Evolutionary conservation across 129 eudicot genomes (phyloP).

Genomic region (Glebionis coronaria): DNA sequence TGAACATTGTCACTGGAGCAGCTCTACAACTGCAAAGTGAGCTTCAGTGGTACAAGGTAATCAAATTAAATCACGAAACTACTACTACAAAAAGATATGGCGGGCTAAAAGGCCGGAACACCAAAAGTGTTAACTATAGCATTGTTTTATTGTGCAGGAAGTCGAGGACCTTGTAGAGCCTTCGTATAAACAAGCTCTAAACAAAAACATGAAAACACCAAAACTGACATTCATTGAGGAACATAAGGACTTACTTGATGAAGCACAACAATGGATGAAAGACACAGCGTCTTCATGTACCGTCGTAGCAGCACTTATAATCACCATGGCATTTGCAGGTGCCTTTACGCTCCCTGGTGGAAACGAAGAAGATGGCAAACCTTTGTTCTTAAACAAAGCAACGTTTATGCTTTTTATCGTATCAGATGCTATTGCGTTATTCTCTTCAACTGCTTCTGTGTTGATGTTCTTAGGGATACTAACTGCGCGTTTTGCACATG

Average conservation of each 20-base stretch:
- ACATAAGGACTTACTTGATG: slow-evolving; percentile 14
- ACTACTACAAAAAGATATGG: too few species aligned
- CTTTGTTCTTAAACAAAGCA: slow-evolving; percentile 6
- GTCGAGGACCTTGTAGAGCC: slow-evolving; percentile 8
- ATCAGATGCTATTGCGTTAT: slow-evolving; percentile 20
- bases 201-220: not conserved
- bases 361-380: slow-evolving; percentile 11
- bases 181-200: slow-evolving; percentile 1
- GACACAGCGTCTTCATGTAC: slow-evolving; percentile 22
- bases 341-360: slow-evolving; percentile 27
- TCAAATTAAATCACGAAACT: not conserved
- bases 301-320: slow-evolving; percentile 32
- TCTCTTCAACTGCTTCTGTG: slow-evolving; percentile 23
- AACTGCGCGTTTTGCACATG: slow-evolving; percentile 19
- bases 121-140: not conserved
- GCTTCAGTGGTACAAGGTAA: too few species aligned
- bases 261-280: slow-evolving; percentile 31
- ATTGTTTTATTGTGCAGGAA: slow-evolving; percentile 11
- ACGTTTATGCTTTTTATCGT: slow-evolving; percentile 21
- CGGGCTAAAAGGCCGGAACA: too few species aligned
- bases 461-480: slow-evolving; percentile 28
- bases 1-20: too few species aligned
- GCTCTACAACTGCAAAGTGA: too few species aligned
- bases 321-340: slow-evolving; percentile 32
- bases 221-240: slow-evolving; percentile 9